Percentiles rank a stretch among this genome's conserved stretches.
These are phyloP conservation scores for Cocos nucifera DNA, from an alignment of 176 grass and related monocot species.

Conservation along the genomic window DNA sequence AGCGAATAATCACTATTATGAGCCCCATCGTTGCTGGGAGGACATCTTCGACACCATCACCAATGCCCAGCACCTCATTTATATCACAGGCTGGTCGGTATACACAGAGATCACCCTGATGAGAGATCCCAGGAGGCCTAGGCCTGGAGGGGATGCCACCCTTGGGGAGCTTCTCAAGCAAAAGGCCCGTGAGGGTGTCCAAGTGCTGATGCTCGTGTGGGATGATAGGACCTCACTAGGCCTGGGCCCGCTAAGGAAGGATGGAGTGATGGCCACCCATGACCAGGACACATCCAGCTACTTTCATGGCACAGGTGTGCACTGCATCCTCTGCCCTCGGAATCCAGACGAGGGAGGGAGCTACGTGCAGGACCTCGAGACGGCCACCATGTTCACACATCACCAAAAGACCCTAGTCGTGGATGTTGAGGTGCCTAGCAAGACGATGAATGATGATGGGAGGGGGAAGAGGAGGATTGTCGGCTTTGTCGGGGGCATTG, in stretches of 20 bases:
- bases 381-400: slow-evolving; percentile 82
- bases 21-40: slow-evolving; percentile 67
- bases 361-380: slow-evolving; percentile 54
- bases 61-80: slow-evolving; percentile 46
- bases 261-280: slow-evolving; percentile 85
- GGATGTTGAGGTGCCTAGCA: slow-evolving; percentile 22
- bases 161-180: slow-evolving; percentile 62
- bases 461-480: slow-evolving; percentile 9
- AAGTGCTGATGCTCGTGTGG: slow-evolving; percentile 76
- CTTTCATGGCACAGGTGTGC: slow-evolving; percentile 37
- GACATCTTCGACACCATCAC: slow-evolving; percentile 71
- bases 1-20: slow-evolving; percentile 17
- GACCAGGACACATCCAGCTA: slow-evolving; percentile 60
- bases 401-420: slow-evolving; percentile 77
- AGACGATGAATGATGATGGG: background rate
- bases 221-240: slow-evolving; percentile 72
- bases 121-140: slow-evolving; percentile 35
- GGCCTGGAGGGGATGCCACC: slow-evolving; percentile 12
- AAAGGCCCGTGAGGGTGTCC: slow-evolving; percentile 54
- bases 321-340: slow-evolving; percentile 66
- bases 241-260: slow-evolving; percentile 50
- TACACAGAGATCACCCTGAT: slow-evolving; percentile 50
- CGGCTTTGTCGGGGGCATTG: slow-evolving; percentile 63
- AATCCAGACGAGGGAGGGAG: slow-evolving; percentile 58
- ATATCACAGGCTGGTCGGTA: slow-evolving; percentile 85